Evolutionary conservation across 106 monocot genomes (phyloP), one percentile per base, ranked within the genome.

Genomic region (Chionographis japonica): DNA sequence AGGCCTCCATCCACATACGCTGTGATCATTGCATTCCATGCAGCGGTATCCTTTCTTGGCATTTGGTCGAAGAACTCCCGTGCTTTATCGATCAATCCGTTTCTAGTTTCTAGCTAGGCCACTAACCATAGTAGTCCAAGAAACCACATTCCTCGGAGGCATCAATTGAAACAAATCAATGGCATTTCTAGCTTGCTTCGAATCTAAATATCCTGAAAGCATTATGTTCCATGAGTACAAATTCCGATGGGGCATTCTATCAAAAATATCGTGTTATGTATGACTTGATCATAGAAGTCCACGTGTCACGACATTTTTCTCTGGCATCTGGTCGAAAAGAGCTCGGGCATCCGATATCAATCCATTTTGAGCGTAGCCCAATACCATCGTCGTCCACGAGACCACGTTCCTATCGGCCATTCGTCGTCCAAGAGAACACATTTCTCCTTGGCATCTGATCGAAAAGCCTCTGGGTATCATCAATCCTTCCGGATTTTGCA

Each of bases 1-100:
- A 63, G 53, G 8, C 77, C 70, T 50, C 74, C 53, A 27, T 73
- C 53, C 13, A 50, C 16, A 58, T 80, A 80, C 2, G 74, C 77
- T 1, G 65, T 67, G 62, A 85, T 77, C 77, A 80, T 80, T 2
- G 80, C 77, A 42, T 85, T 81, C 80, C 85, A 85, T 10, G 85
- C 77, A 1, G 85, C 77, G 35, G 54, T 63, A 58, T 86, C 78
- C 64, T 68, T 81, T 9, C 12, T 12, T 2, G 75, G 81, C 81
- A 78, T 86, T 10, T 15, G 59, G 46, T 86, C 78, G 20, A 86
- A 81, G 36, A 72, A 55, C 8, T 68, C 63, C 12, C 75, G 39
- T 40, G 85, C 85, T 50, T 54, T 50, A 4, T 53, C 68, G 5
- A 71, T 64, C 41, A 54, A 64, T 13, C 74, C 78, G 38, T 68